Evolutionary conservation across 257 asterid species (phyloP).

Genomic region (Forsythia viridissima): DNA sequence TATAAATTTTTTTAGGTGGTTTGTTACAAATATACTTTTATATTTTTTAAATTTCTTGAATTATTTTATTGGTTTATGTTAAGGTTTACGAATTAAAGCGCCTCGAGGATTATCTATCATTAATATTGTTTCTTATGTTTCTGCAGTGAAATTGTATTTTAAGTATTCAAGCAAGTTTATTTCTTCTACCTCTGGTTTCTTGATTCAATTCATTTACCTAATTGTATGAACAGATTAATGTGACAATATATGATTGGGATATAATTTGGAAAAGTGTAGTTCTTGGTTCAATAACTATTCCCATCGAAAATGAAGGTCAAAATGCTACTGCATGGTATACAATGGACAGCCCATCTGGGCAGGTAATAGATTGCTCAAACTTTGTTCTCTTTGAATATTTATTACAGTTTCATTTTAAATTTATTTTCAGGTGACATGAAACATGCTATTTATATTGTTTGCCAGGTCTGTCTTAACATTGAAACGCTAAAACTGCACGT

Average conservation of each 20-base stretch:
- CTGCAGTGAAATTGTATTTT: not conserved
- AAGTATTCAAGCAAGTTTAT: not conserved
- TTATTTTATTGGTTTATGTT: too few species aligned
- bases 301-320: conserved; percentile 72
- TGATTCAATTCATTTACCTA: conserved; percentile 32
- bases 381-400: conserved; percentile 13
- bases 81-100: not conserved
- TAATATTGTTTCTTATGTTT: not conserved
- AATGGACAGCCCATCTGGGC: conserved; percentile 81
- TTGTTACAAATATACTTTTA: too few species aligned
- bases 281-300: conserved; percentile 76
- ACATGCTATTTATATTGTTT: conserved; percentile 26
- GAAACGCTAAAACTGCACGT: conserved; percentile 51
- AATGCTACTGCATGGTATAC: conserved; percentile 79
- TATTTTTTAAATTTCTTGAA: not conserved
- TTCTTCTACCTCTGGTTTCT: conserved; percentile 6
- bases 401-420: not conserved
- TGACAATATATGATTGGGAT: conserved; percentile 91
- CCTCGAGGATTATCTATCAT: not conserved
- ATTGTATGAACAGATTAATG: conserved; percentile 64
- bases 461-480: conserved; percentile 83
- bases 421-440: not conserved
- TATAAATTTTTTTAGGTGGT: too few species aligned
- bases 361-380: conserved; percentile 46
- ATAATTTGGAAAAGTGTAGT: conserved; percentile 82